Conservation (phyloP, 2,329 filamentous ascomycete species). For the Scorias spongiosa region DNA sequence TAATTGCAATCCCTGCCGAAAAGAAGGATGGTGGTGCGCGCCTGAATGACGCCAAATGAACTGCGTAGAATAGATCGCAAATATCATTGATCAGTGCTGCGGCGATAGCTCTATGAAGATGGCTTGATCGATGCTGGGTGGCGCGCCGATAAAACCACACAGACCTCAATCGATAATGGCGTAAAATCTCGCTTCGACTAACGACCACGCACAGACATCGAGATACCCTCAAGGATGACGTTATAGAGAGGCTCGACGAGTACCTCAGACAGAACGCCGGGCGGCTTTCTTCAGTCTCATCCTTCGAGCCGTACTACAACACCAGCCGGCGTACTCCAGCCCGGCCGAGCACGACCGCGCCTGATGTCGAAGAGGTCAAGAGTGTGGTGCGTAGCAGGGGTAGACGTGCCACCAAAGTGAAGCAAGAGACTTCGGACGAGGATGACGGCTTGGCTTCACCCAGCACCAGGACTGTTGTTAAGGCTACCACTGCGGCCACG, state of each 20-base stretch:
- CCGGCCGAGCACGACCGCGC: slow-evolving; percentile 25
- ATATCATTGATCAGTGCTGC: too few species aligned
- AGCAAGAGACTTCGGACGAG: slow-evolving; percentile 13
- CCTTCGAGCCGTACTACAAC: slow-evolving; percentile 62
- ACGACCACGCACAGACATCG: slow-evolving; percentile 25
- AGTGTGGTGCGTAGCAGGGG: slow-evolving; percentile 15
- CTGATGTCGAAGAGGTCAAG: slow-evolving; percentile 16
- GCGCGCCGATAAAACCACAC: too few species aligned
- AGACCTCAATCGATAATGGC: too few species aligned
- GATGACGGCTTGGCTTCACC: background rate
- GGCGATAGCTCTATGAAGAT: too few species aligned
- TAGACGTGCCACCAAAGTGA: slow-evolving; percentile 19
- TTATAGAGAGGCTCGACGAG: slow-evolving; percentile 60
- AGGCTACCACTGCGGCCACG: background rate
- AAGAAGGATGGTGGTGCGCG: too few species aligned
- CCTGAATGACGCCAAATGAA: too few species aligned
- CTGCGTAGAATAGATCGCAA: too few species aligned
- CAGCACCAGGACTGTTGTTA: background rate
- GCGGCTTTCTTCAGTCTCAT: slow-evolving; percentile 46
- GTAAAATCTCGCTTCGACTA: background rate
- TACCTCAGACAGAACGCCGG: slow-evolving; percentile 55
- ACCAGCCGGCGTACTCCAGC: slow-evolving; percentile 41
- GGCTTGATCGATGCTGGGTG: too few species aligned
- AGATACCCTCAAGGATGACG: slow-evolving; percentile 59
- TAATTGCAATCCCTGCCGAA: background rate